These are phyloP conservation scores for Stephanodiscus triporus DNA, from an alignment of 108 stramenopile species.

Conservation along the genomic window DNA sequence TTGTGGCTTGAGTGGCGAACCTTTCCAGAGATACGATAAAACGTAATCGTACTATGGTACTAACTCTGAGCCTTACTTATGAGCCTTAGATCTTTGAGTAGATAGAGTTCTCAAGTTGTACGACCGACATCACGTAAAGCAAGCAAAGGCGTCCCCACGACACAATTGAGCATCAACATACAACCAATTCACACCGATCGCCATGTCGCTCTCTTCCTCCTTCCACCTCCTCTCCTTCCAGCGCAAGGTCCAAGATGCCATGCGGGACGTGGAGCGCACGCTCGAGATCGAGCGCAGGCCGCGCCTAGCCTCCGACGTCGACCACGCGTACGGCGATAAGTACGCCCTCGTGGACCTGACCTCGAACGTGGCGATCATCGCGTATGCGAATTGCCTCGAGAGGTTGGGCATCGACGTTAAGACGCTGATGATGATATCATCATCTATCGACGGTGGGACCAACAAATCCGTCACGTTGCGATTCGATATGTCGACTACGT, in stretches of 20 bases:
- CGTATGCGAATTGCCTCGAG: conserved; percentile 64
- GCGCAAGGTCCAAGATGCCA: conserved; percentile 40
- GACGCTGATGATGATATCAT: conserved; percentile 33
- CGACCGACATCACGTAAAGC: too few relatives aligned
- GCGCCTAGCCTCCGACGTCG: conserved; percentile 34
- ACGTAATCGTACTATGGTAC: too few relatives aligned
- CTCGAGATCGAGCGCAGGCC: conserved; percentile 41
- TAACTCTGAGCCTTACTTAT: too few relatives aligned
- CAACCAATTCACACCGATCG: neutral
- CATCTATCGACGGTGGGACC: conserved; percentile 40
- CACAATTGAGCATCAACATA: too few relatives aligned
- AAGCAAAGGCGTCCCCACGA: too few relatives aligned
- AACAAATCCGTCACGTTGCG: conserved; percentile 55
- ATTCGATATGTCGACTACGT: conserved; percentile 48
- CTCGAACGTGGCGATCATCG: conserved; percentile 70
- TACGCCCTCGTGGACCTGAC: conserved; percentile 64
- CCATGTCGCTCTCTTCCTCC: conserved; percentile 11
- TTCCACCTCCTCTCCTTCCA: conserved; percentile 34
- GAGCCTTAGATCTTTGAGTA: too few relatives aligned
- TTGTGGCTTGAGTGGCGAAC: too few relatives aligned
- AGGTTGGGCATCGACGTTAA: conserved; percentile 63
- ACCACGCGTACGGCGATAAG: conserved; percentile 79
- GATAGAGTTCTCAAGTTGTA: too few relatives aligned
- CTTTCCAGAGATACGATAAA: too few relatives aligned
- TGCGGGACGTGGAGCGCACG: conserved; percentile 25